Percentiles rank a stretch among this genome's conserved stretches.
phyloP scores from a whole-genome alignment of 805 yeast species.

The Wickerhamomyces subpelliculosus region DNA sequence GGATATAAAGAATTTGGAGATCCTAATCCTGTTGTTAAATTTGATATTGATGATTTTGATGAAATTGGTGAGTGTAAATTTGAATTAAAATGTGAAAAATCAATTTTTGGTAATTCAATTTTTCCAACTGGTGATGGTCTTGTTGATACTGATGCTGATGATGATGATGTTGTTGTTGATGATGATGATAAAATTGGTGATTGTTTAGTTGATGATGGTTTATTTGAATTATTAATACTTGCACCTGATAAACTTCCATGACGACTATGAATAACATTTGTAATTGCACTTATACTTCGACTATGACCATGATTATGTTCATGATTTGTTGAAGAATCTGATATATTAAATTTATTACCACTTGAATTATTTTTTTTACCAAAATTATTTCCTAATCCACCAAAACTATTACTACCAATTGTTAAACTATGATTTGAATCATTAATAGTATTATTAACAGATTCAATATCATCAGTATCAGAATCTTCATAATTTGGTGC shows the following conservation, averaged over 20 bases:
- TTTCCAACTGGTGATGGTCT: neutral
- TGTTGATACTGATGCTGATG: too few relatives aligned
- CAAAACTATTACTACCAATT: neutral
- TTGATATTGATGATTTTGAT: neutral
- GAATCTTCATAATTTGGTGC: slow-evolving; percentile 51
- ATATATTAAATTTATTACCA: neutral
- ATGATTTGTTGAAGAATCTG: too few relatives aligned
- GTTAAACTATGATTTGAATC: neutral
- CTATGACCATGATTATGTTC: too few relatives aligned
- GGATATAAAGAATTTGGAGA: neutral
- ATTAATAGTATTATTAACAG: neutral
- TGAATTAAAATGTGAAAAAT: too few relatives aligned
- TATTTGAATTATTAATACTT: neutral
- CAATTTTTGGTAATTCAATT: neutral
- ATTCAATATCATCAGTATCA: neutral
- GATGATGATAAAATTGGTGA: too few relatives aligned
- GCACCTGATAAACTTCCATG: neutral
- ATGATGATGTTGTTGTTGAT: too few relatives aligned
- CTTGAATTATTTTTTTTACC: neutral
- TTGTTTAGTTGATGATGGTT: neutral
- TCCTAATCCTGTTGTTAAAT: neutral
- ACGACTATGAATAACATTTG: too few relatives aligned
- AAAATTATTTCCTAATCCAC: neutral
- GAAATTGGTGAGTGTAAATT: neutral
- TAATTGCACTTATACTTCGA: too few relatives aligned